Base-by-base conservation (phyloP, 306 rosid species). In the Vigna angularis region DNA sequence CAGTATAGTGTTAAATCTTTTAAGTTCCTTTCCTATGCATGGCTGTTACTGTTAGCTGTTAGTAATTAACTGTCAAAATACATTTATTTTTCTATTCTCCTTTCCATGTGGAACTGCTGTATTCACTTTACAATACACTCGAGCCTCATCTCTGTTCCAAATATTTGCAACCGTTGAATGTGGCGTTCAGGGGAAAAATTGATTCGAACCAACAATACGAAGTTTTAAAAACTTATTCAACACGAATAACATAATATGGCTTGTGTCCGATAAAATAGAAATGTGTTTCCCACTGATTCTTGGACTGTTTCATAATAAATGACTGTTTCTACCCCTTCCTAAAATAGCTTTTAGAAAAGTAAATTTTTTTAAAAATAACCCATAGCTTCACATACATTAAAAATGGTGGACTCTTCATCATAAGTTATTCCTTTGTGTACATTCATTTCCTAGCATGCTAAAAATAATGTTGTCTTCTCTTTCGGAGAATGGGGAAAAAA, bases 371-470 rank as follows among this genome's bases (percentile, higher is more conserved):
- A 1, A 63, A 34, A 34, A 63, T 15, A 32, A 61, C 30, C 22
- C 67, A 30, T 28, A 1, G 6, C 24, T 40, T 40, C 36, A 20
- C 61, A 47, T 69, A 75, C 80, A 84, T 20, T 7, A 73, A 72
- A 83, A 79, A 68, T 79, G 80, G 61, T 48, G 66, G 53, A 76
- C 73, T 36, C 30, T 47, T 45, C n/a, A 53, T 57, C 45, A 68
- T 67, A 55, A 79, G 66, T 40, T 74, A 53, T 82, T 65, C 76
- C 84, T 78, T 70, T 85, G 80, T 83, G 83, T 89, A 80, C 84
- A 89, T 83, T 40, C 78, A 68, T 76, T 83, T 79, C 68, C 87
- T 82, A 58, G 76, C 57, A 58, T 76, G 70, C 79, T 82, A 52
- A 78, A 77, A 85, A 79, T 52, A 55, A 58, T 22, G 26, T 73